Base-by-base conservation (phyloP, 1,284 basidiomycete genomes). In the Ustilago bromivora region DNA sequence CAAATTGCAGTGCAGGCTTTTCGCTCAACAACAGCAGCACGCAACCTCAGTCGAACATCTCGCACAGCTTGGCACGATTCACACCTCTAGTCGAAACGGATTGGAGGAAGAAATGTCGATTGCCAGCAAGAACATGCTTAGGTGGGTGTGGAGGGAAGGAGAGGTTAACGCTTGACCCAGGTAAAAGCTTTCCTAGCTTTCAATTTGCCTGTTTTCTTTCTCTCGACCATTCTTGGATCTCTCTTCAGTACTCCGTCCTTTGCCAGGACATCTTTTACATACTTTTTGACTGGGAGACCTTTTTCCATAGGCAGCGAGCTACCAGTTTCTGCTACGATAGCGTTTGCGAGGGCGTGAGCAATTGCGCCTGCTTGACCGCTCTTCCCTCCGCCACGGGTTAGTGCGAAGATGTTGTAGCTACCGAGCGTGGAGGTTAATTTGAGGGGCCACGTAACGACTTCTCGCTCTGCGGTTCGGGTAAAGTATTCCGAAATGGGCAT, bases 141-240 rank as follows among this genome's bases (percentile, higher is more conserved):
- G 23, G 23, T 28, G 23, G 23, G 23, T 28, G 23, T 38, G 1
- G 36, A 38, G 36, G 5, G 1, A 13, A 38, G 9, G 36, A 38
- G 40, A 46, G 17, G 1, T 76, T 89, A 97, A 87, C 95, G 93
- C 89, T 96, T 97, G 92, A 97, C 94, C 95, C 95, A 97, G 78
- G 80, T 80, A 61, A 78, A 79, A 28, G 49, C 92, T 88, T 96
- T 96, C 87, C 96, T 91, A 72, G 96, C 94, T 89, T 98, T 98
- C 74, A 92, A 91, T 79, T 91, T 87, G 71, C 93, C 93, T 9
- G 96, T 95, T 90, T 98, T 98, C 89, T 99, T 99, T 80, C 96
- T 90, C 88, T 99, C 96, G 36, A 98, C 95, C 92, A 96, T 94
- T 87, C 96, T 92, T 54, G 95, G 94, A 88, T 99, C 96, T 84